phyloP scores from a whole-genome alignment of 225 moss, liverwort and hornwort genomes.

The Neckera pumila region DNA sequence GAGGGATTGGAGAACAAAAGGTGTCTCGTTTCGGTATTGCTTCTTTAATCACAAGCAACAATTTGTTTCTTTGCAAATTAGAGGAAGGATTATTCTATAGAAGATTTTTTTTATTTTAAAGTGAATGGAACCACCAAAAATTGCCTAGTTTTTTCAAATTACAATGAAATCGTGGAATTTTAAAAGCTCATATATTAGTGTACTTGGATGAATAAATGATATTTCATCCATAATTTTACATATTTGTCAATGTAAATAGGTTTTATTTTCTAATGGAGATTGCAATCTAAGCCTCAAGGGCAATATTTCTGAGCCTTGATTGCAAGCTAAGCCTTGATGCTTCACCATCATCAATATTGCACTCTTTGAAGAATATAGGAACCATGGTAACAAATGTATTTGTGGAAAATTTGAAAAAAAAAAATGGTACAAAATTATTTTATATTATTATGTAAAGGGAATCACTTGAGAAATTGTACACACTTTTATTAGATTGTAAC shows the following conservation, averaged over 20 bases:
- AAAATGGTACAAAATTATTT: background rate
- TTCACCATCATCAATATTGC: background rate
- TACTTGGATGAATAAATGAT: background rate
- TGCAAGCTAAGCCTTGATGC: background rate
- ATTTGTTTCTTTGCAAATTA: background rate
- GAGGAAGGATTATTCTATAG: accelerated
- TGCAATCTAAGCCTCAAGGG: background rate
- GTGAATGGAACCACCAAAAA: background rate
- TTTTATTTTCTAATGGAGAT: background rate
- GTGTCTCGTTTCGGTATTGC: background rate
- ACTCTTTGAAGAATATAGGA: background rate
- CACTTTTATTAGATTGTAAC: no score
- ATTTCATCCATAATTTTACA: background rate
- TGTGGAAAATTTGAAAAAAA: background rate
- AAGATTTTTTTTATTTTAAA: background rate
- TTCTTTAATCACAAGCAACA: background rate
- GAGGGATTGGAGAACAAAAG: accelerated
- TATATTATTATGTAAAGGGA: no score
- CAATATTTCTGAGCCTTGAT: background rate
- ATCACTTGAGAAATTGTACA: accelerated
- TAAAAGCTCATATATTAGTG: background rate
- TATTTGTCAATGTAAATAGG: background rate
- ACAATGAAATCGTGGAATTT: background rate
- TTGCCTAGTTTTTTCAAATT: background rate
- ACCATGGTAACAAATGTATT: no score